Percentiles rank a stretch among this genome's conserved stretches.
Conservation (phyloP, 441 rosid species). For the Viola pubescens region DNA sequence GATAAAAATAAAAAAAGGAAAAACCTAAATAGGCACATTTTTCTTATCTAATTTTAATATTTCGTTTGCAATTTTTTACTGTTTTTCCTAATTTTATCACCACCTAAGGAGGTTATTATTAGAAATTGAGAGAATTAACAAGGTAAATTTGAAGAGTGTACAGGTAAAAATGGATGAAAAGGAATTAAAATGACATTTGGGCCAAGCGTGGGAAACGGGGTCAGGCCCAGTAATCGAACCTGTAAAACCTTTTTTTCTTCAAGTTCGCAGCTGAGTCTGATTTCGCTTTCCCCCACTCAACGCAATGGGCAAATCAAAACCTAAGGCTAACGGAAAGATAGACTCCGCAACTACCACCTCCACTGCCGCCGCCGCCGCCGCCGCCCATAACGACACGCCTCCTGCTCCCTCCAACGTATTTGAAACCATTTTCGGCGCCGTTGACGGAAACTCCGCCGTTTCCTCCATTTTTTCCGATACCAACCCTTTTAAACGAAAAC, state of each 20-base stretch:
- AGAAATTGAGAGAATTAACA: too few species aligned
- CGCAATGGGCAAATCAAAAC: conserved; percentile 39
- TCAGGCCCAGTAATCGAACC: too few species aligned
- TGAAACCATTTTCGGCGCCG: conserved; percentile 36
- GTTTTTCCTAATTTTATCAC: too few species aligned
- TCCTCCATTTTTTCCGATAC: conserved; percentile 61
- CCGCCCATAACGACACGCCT: neutral
- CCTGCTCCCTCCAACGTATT: conserved; percentile 31
- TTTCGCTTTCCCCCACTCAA: neutral
- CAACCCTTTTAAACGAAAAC: conserved; percentile 81
- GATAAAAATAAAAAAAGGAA: too few species aligned
- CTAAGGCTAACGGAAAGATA: conserved; percentile 10
- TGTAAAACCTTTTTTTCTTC: neutral
- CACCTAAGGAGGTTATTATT: too few species aligned
- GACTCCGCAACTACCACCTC: conserved; percentile 6
- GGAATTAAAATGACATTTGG: too few species aligned
- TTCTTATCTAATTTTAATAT: too few species aligned
- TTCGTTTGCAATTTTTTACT: too few species aligned
- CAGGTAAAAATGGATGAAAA: too few species aligned
- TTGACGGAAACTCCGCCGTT: conserved; percentile 20
- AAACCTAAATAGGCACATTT: too few species aligned
- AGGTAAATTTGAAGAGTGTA: too few species aligned
- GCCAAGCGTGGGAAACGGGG: too few species aligned
- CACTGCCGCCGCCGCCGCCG: neutral
- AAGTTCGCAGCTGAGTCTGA: neutral